Conservation (phyloP, 352 stramenopile genomes). For the Hyaloperonospora arabidopsidis region DNA sequence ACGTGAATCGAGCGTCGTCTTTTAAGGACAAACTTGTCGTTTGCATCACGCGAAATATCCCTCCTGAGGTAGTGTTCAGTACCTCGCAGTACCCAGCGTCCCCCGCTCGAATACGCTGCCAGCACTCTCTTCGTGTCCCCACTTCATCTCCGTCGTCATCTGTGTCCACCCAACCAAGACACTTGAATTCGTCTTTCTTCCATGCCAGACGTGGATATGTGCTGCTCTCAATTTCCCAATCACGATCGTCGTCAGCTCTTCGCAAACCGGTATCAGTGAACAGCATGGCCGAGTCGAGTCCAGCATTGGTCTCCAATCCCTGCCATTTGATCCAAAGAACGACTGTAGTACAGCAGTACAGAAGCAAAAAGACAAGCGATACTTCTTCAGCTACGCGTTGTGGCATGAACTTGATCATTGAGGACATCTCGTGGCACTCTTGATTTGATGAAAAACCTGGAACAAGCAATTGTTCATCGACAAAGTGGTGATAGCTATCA, state of each 20-base stretch:
- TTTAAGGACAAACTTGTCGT: constrained; percentile 57
- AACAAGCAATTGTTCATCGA: background rate
- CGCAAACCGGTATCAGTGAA: background rate
- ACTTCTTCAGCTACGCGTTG: constrained; percentile 7
- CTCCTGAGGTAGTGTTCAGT: constrained; percentile 38
- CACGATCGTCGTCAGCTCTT: background rate
- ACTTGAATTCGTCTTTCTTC: constrained; percentile 46
- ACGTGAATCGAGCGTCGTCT: constrained; percentile 62
- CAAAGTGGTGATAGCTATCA: background rate
- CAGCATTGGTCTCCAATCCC: constrained; percentile 13
- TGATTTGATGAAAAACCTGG: background rate
- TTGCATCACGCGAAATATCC: constrained; percentile 56
- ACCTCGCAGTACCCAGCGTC: constrained; percentile 61
- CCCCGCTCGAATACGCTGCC: constrained; percentile 46
- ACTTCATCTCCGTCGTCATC: constrained; percentile 43
- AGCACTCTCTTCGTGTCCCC: constrained; percentile 45
- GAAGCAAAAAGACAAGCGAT: constrained; percentile 11
- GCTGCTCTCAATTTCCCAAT: constrained; percentile 2
- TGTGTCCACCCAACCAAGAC: constrained; percentile 55
- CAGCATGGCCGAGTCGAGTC: background rate
- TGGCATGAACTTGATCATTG: constrained; percentile 6
- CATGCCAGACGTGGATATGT: constrained; percentile 19
- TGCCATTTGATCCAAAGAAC: constrained; percentile 30
- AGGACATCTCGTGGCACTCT: background rate
- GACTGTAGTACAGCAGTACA: constrained; percentile 24